Evolutionary conservation across 2,329 filamentous ascomycete species (phyloP).

Genomic region (Rosellinia necatrix): DNA sequence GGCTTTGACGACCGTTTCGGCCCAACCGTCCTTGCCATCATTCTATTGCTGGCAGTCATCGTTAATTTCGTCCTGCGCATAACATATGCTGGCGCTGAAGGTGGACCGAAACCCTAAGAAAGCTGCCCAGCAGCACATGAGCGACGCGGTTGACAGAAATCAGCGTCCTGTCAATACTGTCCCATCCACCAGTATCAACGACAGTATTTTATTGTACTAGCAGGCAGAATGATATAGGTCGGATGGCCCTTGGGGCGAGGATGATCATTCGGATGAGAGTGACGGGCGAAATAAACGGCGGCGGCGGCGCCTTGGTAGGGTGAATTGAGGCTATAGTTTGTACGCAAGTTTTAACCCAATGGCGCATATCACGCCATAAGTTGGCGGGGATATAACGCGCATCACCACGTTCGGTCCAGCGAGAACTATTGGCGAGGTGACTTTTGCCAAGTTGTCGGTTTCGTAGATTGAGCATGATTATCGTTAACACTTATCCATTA

Average conservation of each 20-base stretch:
- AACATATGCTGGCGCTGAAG: conserved; percentile 47
- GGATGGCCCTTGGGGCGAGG: background rate
- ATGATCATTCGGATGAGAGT: background rate
- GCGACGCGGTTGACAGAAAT: background rate
- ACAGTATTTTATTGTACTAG: background rate
- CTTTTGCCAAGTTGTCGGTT: conserved; percentile 6
- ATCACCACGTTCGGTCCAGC: conserved; percentile 24
- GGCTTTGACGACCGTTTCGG: conserved; percentile 97
- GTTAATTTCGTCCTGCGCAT: conserved; percentile 93
- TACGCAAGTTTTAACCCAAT: conserved; percentile 21
- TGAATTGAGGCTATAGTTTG: conserved; percentile 12
- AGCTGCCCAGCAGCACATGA: background rate
- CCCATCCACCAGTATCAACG: background rate
- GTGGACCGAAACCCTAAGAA: conserved; percentile 41
- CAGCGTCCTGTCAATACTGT: background rate
- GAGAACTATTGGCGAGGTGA: background rate
- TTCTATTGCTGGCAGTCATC: conserved; percentile 84
- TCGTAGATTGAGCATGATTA: conserved; percentile 4
- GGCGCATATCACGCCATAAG: conserved; percentile 13
- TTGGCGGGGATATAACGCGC: conserved; percentile 21
- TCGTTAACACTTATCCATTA: background rate
- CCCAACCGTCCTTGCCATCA: conserved; percentile 85
- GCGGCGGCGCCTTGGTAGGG: background rate
- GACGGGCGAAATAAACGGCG: background rate
- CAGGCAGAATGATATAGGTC: background rate